Evolutionary conservation across 2,329 filamentous ascomycete genomes (phyloP), one percentile per base, ranked within the genome.

Genomic region (Aspergillus carbonarius): DNA sequence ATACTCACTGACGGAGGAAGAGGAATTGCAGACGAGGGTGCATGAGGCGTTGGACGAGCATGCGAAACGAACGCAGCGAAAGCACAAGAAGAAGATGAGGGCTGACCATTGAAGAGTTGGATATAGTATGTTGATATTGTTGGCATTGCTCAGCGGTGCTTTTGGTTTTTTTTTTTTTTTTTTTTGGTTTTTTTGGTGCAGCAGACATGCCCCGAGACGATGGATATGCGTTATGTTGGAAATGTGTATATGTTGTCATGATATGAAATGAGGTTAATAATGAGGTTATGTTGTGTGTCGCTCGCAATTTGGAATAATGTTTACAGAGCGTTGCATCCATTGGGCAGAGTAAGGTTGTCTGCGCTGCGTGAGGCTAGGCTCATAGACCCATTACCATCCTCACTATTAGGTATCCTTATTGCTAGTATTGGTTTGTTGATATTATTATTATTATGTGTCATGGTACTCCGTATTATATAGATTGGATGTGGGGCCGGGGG

Each of bases 1-100:
- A 60, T 70, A 37, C 9, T 25, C n/a, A 27, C 4, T 18, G 39
- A 6, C 20, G 18, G 10, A 47, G 49, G 10, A 47, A 74, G 39
- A 63, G 73, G 50, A 70, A 73, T 65, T 73, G 18, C 68, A 70
- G 27, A 69, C 70, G 39, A 69, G 68, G 54, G 67, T 76, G 23
- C 62, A 68, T 39, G 68, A 64, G 42, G 66, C 68, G 9, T 60
- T 76, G 23, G 71, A 74, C 57, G 62, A 66, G 56, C 67, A 68
- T 23, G 74, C 69, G 56, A 68, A 64, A 32, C 61, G 65, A 23
- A 66, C 60, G 57, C 65, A 59, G 30, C 66, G 59, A 23, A 60
- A 59, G 15, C 62, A 65, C 34, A 57, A 50, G 42, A 58, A 62
- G 53, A 59, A 48, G 58, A 53, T 55, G 42, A 55, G 42, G 55